Conservation (phyloP, 108 stramenopile genomes). For the Pinguiococcus pyrenoidosus region DNA sequence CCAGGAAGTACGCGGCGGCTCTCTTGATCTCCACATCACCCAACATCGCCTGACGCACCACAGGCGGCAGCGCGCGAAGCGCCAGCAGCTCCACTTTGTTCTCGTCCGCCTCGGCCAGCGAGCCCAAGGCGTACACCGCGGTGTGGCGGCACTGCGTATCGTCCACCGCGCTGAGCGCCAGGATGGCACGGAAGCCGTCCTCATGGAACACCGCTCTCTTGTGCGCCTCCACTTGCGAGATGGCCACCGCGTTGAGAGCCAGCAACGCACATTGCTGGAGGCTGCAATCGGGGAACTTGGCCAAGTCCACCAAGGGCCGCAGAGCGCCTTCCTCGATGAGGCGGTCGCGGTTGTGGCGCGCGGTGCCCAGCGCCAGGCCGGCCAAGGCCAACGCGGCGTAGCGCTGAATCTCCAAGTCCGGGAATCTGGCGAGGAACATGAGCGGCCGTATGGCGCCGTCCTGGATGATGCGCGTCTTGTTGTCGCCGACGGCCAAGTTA, state of each 20-base stretch:
- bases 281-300: conserved; percentile 49
- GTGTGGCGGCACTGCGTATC: conserved; percentile 45
- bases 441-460: conserved; percentile 55
- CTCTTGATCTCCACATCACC: conserved; percentile 59
- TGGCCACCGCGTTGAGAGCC: conserved; percentile 49
- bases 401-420: conserved; percentile 65
- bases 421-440: conserved; percentile 53
- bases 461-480: conserved; percentile 43
- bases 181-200: conserved; percentile 44
- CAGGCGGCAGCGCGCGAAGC: conserved; percentile 34
- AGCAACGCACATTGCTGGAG: conserved; percentile 51
- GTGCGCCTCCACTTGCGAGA: conserved; percentile 37
- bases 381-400: conserved; percentile 57
- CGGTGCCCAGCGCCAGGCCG: conserved; percentile 53
- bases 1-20: conserved; percentile 53
- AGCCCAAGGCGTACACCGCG: conserved; percentile 52
- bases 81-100: conserved; percentile 51
- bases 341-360: conserved; percentile 38
- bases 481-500: conserved; percentile 43
- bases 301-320: conserved; percentile 49
- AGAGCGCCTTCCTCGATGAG: conserved; percentile 50
- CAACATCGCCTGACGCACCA: conserved; percentile 29
- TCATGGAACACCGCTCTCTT: conserved; percentile 44
- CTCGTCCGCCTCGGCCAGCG: conserved; percentile 46
- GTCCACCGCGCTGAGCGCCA: conserved; percentile 29